Evolutionary conservation across 352 stramenopile genomes (phyloP).

Genomic region (Globisporangium abappressorium): DNA sequence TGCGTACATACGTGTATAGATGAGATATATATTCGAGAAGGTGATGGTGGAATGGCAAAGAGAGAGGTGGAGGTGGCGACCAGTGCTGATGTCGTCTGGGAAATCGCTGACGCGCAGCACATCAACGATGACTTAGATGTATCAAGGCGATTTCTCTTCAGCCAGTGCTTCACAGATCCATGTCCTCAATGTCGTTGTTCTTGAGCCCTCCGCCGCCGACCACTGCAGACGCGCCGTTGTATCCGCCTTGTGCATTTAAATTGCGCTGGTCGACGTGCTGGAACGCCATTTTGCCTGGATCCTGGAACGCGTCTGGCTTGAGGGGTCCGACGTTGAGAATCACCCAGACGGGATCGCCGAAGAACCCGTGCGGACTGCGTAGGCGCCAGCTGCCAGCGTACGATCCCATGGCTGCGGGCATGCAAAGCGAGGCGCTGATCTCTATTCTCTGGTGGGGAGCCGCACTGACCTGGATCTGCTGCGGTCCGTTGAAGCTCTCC

Average conservation of each 20-base stretch:
- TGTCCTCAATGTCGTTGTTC: conserved; percentile 22
- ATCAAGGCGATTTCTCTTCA: background rate
- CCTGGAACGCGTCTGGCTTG: conserved; percentile 24
- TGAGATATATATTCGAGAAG: background rate
- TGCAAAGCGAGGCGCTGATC: conserved; percentile 48
- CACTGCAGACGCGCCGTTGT: conserved; percentile 6
- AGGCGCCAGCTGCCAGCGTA: conserved; percentile 80
- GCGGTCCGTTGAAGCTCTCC: conserved; percentile 51
- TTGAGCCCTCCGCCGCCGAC: conserved; percentile 8
- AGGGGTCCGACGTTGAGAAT: conserved; percentile 53
- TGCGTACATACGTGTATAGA: background rate
- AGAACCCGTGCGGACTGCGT: conserved; percentile 54
- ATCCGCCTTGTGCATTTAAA: background rate
- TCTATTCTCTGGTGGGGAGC: conserved; percentile 57
- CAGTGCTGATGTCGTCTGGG: background rate
- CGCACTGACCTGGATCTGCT: conserved; percentile 49
- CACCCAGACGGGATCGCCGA: conserved; percentile 79
- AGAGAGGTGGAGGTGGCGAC: background rate
- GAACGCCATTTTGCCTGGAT: conserved; percentile 19
- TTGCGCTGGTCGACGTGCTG: conserved; percentile 10
- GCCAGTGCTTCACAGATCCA: conserved; percentile 13
- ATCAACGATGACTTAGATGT: background rate
- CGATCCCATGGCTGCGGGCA: conserved; percentile 51
- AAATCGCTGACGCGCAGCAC: background rate
- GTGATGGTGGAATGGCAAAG: background rate